These are phyloP conservation scores for Ceratobasidium sp. DNA, from an alignment of 1,284 basidiomycete species.

Conservation along the genomic window DNA sequence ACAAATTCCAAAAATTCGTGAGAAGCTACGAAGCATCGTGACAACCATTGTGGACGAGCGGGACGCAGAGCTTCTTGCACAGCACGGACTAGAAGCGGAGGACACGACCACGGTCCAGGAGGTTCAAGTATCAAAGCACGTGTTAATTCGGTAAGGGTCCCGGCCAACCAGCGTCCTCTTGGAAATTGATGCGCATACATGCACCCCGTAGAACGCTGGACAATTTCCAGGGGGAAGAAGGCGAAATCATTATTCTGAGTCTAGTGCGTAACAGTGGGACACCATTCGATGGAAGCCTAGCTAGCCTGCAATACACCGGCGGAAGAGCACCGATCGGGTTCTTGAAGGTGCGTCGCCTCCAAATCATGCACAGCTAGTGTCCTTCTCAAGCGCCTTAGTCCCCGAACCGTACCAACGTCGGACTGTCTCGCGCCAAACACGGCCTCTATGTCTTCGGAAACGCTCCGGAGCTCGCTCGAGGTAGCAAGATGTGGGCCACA, in stretches of 20 bases:
- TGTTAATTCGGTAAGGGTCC: constrained; percentile 44
- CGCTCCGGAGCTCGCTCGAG: constrained; percentile 56
- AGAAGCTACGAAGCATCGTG: constrained; percentile 58
- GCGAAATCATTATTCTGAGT: constrained; percentile 69
- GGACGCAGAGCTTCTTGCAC: constrained; percentile 64
- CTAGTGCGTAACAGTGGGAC: constrained; percentile 70
- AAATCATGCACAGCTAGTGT: background rate
- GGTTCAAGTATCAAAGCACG: constrained; percentile 59
- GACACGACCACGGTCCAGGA: constrained; percentile 52
- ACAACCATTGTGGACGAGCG: constrained; percentile 71
- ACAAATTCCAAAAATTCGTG: constrained; percentile 65
- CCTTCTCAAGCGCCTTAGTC: constrained; percentile 41
- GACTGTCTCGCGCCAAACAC: constrained; percentile 73
- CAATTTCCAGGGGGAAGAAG: constrained; percentile 63
- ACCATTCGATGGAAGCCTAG: constrained; percentile 18
- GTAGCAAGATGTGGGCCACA: constrained; percentile 64
- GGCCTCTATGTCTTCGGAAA: constrained; percentile 77
- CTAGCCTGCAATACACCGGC: constrained; percentile 28
- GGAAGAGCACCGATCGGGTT: constrained; percentile 66
- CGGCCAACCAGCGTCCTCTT: background rate
- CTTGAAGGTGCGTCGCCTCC: constrained; percentile 57
- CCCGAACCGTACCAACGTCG: constrained; percentile 57
- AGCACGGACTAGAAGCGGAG: constrained; percentile 53
- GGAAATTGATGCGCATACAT: too few species aligned
- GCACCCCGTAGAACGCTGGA: constrained; percentile 76